These are phyloP conservation scores for Trichoderma parareesei DNA, from an alignment of 495 filamentous ascomycete genomes.

Conservation along the genomic window DNA sequence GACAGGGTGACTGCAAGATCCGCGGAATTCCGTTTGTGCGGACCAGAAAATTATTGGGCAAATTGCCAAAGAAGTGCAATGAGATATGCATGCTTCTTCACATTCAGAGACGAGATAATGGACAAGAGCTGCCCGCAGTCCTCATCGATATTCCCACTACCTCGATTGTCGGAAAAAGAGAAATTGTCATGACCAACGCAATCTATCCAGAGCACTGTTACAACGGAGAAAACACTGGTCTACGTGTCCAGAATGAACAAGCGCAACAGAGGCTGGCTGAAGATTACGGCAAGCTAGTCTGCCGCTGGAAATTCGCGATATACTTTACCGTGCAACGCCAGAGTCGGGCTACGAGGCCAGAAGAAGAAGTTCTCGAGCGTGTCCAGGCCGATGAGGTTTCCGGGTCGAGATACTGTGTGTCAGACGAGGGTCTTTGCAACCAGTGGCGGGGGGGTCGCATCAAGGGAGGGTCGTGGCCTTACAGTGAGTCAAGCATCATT, in stretches of 20 bases:
- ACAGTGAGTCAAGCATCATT: not conserved
- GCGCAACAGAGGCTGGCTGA: conserved; percentile 9
- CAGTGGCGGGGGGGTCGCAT: conserved; percentile 33
- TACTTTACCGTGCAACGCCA: conserved; percentile 17
- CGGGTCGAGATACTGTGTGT: not conserved
- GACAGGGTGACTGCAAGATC: not conserved
- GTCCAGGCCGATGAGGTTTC: conserved; percentile 21
- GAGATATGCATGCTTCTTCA: conserved; percentile 40
- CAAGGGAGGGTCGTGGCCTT: conserved; percentile 26
- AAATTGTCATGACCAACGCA: conserved; percentile 45
- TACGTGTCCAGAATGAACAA: not conserved
- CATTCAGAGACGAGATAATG: conserved; percentile 34
- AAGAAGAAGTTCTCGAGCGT: conserved; percentile 25
- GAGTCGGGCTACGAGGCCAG: conserved; percentile 15
- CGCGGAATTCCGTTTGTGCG: conserved; percentile 5
- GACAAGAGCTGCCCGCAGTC: conserved; percentile 31
- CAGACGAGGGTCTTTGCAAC: conserved; percentile 19
- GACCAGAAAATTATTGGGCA: not conserved
- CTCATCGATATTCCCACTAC: conserved; percentile 33
- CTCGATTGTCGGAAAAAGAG: conserved; percentile 28
- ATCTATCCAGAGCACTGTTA: conserved; percentile 28
- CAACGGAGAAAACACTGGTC: not conserved
- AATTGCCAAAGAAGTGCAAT: conserved; percentile 16
- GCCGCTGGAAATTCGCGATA: conserved; percentile 26
- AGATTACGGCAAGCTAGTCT: conserved; percentile 29